phyloP scores from a whole-genome alignment of 2,329 filamentous ascomycete genomes.

The Cladophialophora immunda region DNA sequence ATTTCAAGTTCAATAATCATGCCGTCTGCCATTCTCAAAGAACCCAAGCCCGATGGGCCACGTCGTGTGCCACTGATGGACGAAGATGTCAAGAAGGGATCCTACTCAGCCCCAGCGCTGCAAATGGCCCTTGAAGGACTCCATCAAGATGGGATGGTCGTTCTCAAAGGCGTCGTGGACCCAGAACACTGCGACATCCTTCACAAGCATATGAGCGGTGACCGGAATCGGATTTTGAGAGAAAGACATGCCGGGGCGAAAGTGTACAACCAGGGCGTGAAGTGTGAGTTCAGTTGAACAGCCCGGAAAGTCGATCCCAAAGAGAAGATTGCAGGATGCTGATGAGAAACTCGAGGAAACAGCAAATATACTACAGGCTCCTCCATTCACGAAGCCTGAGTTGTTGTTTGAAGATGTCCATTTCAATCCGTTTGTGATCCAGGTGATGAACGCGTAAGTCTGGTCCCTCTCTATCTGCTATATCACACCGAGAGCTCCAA shows the following conservation, averaged over 20 bases:
- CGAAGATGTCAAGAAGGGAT: constrained; percentile 40
- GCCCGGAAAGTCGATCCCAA: not conserved
- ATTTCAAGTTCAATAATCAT: constrained; percentile 9
- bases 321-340: not conserved
- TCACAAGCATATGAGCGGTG: constrained; percentile 48
- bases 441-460: constrained; percentile 51
- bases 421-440: constrained; percentile 54
- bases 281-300: constrained; percentile 39
- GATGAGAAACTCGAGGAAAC: not conserved
- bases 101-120: constrained; percentile 44
- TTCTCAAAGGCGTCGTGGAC: constrained; percentile 50
- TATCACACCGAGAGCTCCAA: not conserved
- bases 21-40: constrained; percentile 15
- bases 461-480: not conserved
- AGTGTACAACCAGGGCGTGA: constrained; percentile 49
- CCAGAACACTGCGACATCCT: constrained; percentile 47
- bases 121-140: constrained; percentile 48
- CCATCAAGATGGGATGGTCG: constrained; percentile 50
- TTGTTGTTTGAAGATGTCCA: constrained; percentile 51
- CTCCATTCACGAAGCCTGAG: constrained; percentile 46
- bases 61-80: constrained; percentile 39
- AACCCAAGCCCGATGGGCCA: constrained; percentile 36
- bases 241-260: constrained; percentile 30
- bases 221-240: constrained; percentile 44
- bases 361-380: constrained; percentile 53